These are phyloP conservation scores for Lentinus tigrinus DNA, from an alignment of 768 basidiomycete species.

Conservation along the genomic window DNA sequence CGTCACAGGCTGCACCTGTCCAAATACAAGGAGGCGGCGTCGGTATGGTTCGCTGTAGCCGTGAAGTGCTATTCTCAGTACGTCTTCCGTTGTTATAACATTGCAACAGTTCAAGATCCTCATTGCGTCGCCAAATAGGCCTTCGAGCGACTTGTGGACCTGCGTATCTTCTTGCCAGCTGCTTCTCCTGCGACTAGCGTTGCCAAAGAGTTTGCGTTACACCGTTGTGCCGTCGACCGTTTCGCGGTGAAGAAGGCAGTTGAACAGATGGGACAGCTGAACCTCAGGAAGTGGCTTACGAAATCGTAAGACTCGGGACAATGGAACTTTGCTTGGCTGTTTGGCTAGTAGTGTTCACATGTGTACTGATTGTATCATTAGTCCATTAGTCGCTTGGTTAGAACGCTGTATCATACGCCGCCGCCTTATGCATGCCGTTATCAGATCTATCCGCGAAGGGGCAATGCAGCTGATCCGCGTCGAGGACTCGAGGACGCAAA, in stretches of 20 bases:
- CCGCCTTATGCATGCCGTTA: too few species aligned
- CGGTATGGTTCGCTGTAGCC: conserved; percentile 68
- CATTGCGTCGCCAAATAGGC: conserved; percentile 45
- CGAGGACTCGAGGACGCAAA: neutral
- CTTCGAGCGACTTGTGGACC: conserved; percentile 66
- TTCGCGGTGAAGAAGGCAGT: conserved; percentile 68
- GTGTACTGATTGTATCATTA: too few species aligned
- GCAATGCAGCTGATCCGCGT: too few species aligned
- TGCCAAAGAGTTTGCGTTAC: conserved; percentile 71
- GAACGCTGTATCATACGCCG: too few species aligned
- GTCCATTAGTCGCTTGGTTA: too few species aligned
- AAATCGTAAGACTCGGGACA: conserved; percentile 41
- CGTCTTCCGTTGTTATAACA: conserved; percentile 26
- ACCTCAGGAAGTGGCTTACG: conserved; percentile 75
- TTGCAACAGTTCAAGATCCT: neutral
- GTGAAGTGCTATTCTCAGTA: conserved; percentile 66
- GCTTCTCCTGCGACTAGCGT: conserved; percentile 47
- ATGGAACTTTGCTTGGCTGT: too few species aligned
- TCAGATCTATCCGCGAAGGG: too few species aligned
- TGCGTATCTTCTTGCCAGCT: conserved; percentile 55
- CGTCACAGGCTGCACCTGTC: conserved; percentile 72
- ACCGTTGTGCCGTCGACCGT: conserved; percentile 64
- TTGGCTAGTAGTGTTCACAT: too few species aligned
- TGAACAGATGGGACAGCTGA: conserved; percentile 64
- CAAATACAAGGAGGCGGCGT: conserved; percentile 71